Conservation (phyloP, 306 rosid genomes). For the Chamaecrista fasciculata region DNA sequence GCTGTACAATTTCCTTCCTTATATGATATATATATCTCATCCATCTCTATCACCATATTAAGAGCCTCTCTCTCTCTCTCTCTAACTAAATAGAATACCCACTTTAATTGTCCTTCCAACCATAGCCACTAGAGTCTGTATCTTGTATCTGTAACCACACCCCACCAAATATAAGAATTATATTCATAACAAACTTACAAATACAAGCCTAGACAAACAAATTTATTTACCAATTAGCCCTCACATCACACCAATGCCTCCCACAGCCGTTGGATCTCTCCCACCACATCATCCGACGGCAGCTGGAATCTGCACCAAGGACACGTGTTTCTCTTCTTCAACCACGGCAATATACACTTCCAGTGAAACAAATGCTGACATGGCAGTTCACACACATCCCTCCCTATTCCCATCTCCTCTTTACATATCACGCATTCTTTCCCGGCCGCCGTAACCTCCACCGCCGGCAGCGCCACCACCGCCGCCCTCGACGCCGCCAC, state of each 20-base stretch:
- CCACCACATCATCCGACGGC: conserved; percentile 70
- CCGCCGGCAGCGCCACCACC: conserved; percentile 65
- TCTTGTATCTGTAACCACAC: background rate
- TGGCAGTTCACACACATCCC: conserved; percentile 84
- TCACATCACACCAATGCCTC: conserved; percentile 43
- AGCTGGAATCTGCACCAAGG: conserved; percentile 77
- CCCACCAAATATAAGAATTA: no score
- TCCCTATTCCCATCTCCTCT: conserved; percentile 72
- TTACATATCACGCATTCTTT: conserved; percentile 79
- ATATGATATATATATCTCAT: no score
- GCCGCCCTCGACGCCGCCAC: conserved; percentile 59
- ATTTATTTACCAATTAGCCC: background rate
- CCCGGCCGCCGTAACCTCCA: conserved; percentile 42
- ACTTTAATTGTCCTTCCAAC: background rate
- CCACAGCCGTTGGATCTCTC: conserved; percentile 90
- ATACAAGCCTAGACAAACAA: background rate
- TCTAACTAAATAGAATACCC: no score
- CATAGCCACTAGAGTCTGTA: background rate
- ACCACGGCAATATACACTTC: conserved; percentile 82
- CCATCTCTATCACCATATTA: no score
- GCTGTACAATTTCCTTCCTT: no score
- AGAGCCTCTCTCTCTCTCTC: no score
- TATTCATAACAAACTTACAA: background rate
- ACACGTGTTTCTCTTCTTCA: conserved; percentile 81
- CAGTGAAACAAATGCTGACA: conserved; percentile 87